A percentile compares a stretch with the other conserved stretches of the same genome.
phyloP scores from a whole-genome alignment of 768 basidiomycete species.

The Candolleomyces efflorescens region DNA sequence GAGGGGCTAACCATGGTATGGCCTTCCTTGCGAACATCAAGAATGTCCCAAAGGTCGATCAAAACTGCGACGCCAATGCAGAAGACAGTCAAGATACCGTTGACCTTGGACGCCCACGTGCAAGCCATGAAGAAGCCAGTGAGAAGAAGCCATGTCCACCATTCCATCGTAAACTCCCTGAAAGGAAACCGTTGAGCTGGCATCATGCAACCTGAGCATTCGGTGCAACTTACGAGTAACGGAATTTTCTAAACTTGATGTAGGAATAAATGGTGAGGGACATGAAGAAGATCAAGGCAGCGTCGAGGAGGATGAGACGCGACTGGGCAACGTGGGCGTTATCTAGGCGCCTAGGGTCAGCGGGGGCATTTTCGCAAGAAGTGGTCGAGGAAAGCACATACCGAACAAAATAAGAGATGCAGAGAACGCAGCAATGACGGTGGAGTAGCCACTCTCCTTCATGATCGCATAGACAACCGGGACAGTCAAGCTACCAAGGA shows the following conservation, averaged over 20 bases:
- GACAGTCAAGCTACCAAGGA: constrained; percentile 86
- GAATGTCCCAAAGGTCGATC: constrained; percentile 91
- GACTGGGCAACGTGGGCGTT: constrained; percentile 95
- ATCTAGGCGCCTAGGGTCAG: constrained; percentile 44
- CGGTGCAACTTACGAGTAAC: constrained; percentile 63
- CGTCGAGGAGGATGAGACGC: constrained; percentile 95
- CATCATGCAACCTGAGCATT: not conserved
- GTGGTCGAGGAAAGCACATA: constrained; percentile 33
- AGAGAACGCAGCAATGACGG: constrained; percentile 86
- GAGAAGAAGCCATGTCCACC: constrained; percentile 93
- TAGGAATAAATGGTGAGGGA: constrained; percentile 90
- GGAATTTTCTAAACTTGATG: constrained; percentile 90
- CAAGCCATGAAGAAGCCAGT: constrained; percentile 95
- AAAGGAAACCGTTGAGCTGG: constrained; percentile 7
- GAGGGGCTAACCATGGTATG: constrained; percentile 61
- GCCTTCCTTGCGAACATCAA: constrained; percentile 75
- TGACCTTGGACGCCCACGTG: constrained; percentile 97
- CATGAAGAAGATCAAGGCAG: constrained; percentile 94
- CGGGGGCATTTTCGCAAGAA: not conserved
- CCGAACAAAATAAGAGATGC: constrained; percentile 85
- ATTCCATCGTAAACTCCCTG: constrained; percentile 83
- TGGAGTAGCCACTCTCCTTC: constrained; percentile 97
- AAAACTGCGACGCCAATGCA: constrained; percentile 88
- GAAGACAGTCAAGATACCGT: constrained; percentile 87
- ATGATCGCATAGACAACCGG: constrained; percentile 94